phyloP scores from a whole-genome alignment of 2,329 filamentous ascomycete genomes.

The Exophiala spinifera region DNA sequence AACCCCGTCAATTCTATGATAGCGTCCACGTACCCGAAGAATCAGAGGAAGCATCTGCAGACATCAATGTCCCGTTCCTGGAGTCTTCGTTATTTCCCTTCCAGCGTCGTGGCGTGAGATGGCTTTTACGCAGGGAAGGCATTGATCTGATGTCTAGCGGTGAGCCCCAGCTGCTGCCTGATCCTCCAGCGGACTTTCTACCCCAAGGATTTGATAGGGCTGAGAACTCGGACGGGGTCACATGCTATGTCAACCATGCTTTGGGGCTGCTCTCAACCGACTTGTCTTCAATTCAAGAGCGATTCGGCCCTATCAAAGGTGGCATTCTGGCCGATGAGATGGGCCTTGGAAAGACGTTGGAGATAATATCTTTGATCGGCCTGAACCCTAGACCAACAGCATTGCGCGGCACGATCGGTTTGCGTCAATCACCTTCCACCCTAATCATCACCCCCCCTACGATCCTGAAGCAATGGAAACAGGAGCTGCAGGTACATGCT shows the following conservation, averaged over 20 bases:
- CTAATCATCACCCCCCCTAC: conserved; percentile 62
- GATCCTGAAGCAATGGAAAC: conserved; percentile 62
- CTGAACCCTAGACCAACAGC: conserved; percentile 35
- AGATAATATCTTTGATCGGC: conserved; percentile 47
- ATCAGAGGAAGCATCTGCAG: conserved; percentile 33
- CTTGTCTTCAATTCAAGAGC: conserved; percentile 32
- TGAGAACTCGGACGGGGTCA: conserved; percentile 38
- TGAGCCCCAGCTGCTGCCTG: conserved; percentile 25
- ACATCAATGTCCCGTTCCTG: conserved; percentile 36
- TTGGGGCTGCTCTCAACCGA: conserved; percentile 41
- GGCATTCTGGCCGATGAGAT: conserved; percentile 52
- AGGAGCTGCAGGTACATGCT: conserved; percentile 57
- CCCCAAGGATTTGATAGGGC: conserved; percentile 40
- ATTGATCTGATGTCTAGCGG: conserved; percentile 36
- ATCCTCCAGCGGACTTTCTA: conserved; percentile 22
- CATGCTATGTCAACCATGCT: conserved; percentile 42
- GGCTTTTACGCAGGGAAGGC: conserved; percentile 47
- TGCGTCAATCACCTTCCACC: conserved; percentile 51
- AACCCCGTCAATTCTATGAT: conserved; percentile 45
- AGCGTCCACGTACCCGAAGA: conserved; percentile 45
- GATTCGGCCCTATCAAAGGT: conserved; percentile 37
- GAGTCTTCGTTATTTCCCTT: conserved; percentile 47
- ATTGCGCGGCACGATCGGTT: conserved; percentile 23
- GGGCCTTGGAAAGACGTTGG: conserved; percentile 51
- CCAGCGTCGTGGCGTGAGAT: conserved; percentile 46